Evolutionary conservation across 2,329 filamentous ascomycete species (phyloP).

Genomic region (Sporothrix luriei): DNA sequence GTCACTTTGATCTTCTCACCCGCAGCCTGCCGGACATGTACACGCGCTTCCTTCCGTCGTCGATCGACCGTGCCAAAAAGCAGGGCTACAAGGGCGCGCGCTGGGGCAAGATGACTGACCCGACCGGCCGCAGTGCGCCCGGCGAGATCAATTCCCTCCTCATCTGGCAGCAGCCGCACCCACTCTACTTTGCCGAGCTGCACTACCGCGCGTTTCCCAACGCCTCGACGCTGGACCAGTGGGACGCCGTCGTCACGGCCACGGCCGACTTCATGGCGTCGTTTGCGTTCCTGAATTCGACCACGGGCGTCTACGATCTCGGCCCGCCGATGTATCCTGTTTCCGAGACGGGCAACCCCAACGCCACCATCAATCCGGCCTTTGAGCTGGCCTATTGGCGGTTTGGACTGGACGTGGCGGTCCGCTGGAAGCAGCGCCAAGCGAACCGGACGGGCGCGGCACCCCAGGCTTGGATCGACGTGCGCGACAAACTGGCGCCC

Average conservation of each 20-base stretch:
- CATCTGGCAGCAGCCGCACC: slow-evolving; percentile 65
- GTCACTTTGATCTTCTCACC: slow-evolving; percentile 49
- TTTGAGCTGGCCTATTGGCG: slow-evolving; percentile 65
- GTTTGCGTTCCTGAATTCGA: slow-evolving; percentile 58
- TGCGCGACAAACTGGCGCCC: slow-evolving; percentile 56
- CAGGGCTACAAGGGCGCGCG: slow-evolving; percentile 52
- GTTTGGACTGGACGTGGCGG: slow-evolving; percentile 60
- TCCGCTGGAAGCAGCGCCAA: slow-evolving; percentile 55
- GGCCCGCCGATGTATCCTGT: slow-evolving; percentile 52
- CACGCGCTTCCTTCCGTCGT: slow-evolving; percentile 49
- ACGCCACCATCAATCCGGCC: slow-evolving; percentile 58
- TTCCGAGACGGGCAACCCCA: slow-evolving; percentile 61
- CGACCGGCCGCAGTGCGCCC: slow-evolving; percentile 57
- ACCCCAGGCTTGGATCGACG: slow-evolving; percentile 51
- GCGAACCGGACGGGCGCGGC: slow-evolving; percentile 41
- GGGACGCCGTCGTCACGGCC: slow-evolving; percentile 55
- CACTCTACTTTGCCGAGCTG: slow-evolving; percentile 61
- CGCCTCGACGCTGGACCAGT: slow-evolving; percentile 50
- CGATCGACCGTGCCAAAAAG: slow-evolving; percentile 43
- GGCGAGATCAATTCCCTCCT: slow-evolving; percentile 64
- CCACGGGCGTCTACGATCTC: slow-evolving; percentile 55
- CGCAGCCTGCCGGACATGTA: slow-evolving; percentile 53
- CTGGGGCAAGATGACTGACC: slow-evolving; percentile 61
- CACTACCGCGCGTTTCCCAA: slow-evolving; percentile 54
- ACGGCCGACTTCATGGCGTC: slow-evolving; percentile 63